Evolutionary conservation across 2,329 filamentous ascomycete genomes (phyloP).

Genomic region (Arthroderma sp.): DNA sequence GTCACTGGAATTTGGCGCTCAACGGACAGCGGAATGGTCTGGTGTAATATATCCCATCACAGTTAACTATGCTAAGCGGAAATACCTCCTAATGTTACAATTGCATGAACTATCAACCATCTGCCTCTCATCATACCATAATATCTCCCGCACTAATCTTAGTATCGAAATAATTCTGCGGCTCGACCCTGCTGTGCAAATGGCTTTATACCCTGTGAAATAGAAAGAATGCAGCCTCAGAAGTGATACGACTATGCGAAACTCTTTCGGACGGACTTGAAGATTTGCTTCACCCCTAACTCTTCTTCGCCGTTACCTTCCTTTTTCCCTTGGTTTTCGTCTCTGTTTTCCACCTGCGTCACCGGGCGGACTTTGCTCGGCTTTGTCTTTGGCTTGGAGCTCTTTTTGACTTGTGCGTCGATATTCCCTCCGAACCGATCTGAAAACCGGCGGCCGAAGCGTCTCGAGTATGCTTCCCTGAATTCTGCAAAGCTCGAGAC

Average conservation of each 20-base stretch:
- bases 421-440: constrained; percentile 6
- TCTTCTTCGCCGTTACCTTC: constrained; percentile 4
- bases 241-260: constrained; percentile 2
- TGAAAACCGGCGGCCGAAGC: constrained; percentile 14
- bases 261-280: constrained; percentile 8
- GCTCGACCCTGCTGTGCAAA: too few species aligned
- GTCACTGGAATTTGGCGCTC: too few species aligned
- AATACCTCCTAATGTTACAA: too few species aligned
- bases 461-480: constrained; percentile 15
- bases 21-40: too few species aligned
- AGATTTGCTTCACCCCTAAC: constrained; percentile 6
- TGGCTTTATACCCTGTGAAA: too few species aligned
- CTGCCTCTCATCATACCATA: too few species aligned
- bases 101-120: too few species aligned
- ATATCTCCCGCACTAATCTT: too few species aligned
- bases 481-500: constrained; percentile 21
- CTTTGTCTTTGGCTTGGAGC: background rate
- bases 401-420: background rate
- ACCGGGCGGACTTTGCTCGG: background rate
- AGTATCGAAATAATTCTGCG: too few species aligned
- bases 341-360: background rate
- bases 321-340: constrained; percentile 1
- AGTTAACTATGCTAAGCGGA: too few species aligned
- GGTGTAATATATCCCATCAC: too few species aligned
- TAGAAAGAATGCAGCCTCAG: too few species aligned